phyloP scores from a whole-genome alignment of 106 monocot genomes.

The Iris macrosiphon region DNA sequence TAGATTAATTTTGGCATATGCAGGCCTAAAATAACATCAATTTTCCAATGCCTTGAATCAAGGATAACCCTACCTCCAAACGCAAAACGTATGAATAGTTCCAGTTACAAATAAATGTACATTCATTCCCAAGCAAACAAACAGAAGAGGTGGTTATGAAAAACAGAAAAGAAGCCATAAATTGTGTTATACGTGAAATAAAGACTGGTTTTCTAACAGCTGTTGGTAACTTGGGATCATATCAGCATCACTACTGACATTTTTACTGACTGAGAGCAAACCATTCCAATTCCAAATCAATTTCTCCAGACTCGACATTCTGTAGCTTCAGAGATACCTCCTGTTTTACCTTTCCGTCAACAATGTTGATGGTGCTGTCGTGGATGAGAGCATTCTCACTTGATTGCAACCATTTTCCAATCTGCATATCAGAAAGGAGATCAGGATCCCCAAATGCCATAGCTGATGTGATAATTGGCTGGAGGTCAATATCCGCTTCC shows the following conservation, averaged over 20 bases:
- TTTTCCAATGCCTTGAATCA: no score
- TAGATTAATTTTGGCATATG: no score
- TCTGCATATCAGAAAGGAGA: constrained; percentile 69
- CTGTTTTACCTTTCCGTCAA: constrained; percentile 72
- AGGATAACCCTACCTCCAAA: no score
- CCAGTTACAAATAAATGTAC: no score
- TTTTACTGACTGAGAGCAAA: constrained; percentile 16
- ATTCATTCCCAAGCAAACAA: no score
- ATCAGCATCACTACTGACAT: no score
- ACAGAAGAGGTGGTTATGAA: no score
- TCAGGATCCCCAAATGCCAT: constrained; percentile 76
- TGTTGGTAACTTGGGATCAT: background rate
- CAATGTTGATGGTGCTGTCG: constrained; percentile 66
- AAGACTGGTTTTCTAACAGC: background rate
- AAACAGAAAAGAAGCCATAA: background rate
- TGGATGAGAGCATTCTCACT: constrained; percentile 68
- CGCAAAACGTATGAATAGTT: no score
- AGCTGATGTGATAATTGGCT: constrained; percentile 70
- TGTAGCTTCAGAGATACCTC: constrained; percentile 69
- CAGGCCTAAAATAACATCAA: no score
- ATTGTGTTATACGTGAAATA: background rate
- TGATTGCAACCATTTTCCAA: constrained; percentile 83
- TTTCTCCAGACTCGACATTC: constrained; percentile 82
- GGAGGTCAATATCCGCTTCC: constrained; percentile 82
- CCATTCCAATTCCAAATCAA: constrained; percentile 74